Conservation (phyloP, 176 grass and related monocot genomes). For the Musa troglodytarum region DNA sequence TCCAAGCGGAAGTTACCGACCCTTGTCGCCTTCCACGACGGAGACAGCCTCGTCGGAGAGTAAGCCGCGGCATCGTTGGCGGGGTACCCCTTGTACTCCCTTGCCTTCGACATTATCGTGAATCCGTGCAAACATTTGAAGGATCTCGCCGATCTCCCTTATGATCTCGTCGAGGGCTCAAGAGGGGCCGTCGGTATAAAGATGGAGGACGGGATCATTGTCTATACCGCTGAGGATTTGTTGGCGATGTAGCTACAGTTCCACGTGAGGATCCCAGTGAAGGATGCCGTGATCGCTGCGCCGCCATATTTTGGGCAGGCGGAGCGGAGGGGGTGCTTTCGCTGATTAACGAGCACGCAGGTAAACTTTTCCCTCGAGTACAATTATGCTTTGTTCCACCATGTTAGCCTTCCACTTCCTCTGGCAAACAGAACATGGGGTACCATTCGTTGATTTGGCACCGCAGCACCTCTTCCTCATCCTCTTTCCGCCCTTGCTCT, state of each 20-base stretch:
- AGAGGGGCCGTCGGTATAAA: conserved; percentile 56
- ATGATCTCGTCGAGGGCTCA: conserved; percentile 67
- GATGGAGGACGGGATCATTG: conserved; percentile 53
- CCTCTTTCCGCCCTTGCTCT: not conserved
- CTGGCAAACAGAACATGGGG: too few relatives aligned
- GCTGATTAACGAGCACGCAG: conserved; percentile 85
- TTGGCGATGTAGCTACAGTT: conserved; percentile 67
- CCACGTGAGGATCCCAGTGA: conserved; percentile 55
- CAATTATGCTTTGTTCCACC: too few relatives aligned
- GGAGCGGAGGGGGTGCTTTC: conserved; percentile 77
- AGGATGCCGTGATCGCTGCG: conserved; percentile 76
- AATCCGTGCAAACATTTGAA: conserved; percentile 61
- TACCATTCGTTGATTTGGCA: conserved; percentile 1
- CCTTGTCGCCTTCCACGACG: conserved; percentile 56
- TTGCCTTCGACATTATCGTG: conserved; percentile 60
- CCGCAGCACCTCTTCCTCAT: not conserved
- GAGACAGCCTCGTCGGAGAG: conserved; percentile 77
- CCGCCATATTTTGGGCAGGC: conserved; percentile 84
- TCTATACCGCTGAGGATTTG: conserved; percentile 70
- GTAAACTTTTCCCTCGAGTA: too few relatives aligned
- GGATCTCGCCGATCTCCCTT: conserved; percentile 47
- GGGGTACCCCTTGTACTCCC: conserved; percentile 72
- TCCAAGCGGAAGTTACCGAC: conserved; percentile 95
- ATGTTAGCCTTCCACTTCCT: too few relatives aligned
- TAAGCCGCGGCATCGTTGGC: conserved; percentile 83